Conservation (phyloP, 2,329 filamentous ascomycete genomes). For the Biscogniauxia sp. region DNA sequence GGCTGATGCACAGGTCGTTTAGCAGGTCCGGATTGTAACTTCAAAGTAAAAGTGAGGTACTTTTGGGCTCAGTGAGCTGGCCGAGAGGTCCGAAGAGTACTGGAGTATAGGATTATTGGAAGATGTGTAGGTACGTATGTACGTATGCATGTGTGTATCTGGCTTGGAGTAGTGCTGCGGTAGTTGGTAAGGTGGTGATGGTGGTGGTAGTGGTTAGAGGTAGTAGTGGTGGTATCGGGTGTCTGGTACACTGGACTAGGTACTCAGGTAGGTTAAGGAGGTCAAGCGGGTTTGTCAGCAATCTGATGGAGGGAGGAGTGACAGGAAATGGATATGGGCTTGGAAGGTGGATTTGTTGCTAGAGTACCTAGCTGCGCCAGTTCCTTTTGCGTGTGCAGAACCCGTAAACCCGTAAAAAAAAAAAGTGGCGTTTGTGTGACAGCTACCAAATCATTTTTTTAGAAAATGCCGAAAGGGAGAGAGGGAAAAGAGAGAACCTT, state of each 20-base stretch:
- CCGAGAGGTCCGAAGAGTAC: not conserved
- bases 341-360: not conserved
- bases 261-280: too few relatives aligned
- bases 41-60: not conserved
- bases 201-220: not conserved
- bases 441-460: not conserved
- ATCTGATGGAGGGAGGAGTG: not conserved
- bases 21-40: not conserved
- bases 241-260: not conserved
- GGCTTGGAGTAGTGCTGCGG: not conserved
- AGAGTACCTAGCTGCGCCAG: not conserved
- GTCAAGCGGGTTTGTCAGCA: not conserved
- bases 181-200: not conserved
- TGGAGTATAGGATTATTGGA: not conserved
- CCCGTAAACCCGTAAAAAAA: not conserved
- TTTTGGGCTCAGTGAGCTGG: not conserved
- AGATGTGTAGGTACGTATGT: not conserved
- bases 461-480: not conserved
- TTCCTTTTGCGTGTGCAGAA: not conserved
- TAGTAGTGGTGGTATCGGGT: not conserved
- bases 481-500: too few relatives aligned
- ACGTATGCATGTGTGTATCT: too few relatives aligned
- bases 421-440: not conserved
- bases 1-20: not conserved
- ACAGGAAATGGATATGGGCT: too few relatives aligned